A percentile compares a stretch with the other conserved stretches of the same genome.
Evolutionary conservation across 441 rosid genomes (phyloP).

Genomic region (Euphorbia schlechtendalii): DNA sequence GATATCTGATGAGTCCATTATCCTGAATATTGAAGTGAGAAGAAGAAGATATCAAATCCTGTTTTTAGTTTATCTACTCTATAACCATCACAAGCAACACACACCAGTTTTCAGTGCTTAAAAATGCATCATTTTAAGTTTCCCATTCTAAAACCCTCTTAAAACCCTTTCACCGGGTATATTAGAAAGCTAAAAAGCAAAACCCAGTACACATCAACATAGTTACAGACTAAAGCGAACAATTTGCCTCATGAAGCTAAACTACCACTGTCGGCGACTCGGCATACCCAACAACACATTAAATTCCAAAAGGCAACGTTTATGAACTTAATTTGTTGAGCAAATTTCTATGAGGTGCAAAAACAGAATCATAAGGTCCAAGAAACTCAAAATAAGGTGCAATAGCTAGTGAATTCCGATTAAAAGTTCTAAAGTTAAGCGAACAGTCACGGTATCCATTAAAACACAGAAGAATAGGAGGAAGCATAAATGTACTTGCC

Average conservation of each 20-base stretch:
- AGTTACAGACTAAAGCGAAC: background rate
- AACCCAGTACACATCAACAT: background rate
- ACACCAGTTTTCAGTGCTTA: background rate
- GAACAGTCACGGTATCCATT: too few species aligned
- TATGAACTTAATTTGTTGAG: background rate
- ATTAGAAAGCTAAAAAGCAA: background rate
- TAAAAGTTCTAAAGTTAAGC: too few species aligned
- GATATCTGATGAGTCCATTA: slow-evolving; percentile 45
- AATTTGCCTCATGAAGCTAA: background rate
- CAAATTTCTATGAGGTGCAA: background rate
- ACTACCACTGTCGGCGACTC: background rate
- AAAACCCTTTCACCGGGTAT: background rate
- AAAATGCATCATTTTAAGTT: background rate
- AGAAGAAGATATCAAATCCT: background rate
- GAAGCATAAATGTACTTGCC: too few species aligned
- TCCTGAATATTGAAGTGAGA: slow-evolving; percentile 13
- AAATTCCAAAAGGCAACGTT: background rate
- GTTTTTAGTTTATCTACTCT: background rate
- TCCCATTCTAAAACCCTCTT: background rate
- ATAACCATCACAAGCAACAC: background rate
- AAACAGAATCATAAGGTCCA: too few species aligned
- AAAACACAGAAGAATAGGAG: too few species aligned
- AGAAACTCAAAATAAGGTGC: background rate
- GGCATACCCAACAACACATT: background rate
- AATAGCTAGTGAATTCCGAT: too few species aligned